Base-by-base conservation (phyloP, 768 basidiomycete genomes). In the Rhodosporidiobolus sp. region DNA sequence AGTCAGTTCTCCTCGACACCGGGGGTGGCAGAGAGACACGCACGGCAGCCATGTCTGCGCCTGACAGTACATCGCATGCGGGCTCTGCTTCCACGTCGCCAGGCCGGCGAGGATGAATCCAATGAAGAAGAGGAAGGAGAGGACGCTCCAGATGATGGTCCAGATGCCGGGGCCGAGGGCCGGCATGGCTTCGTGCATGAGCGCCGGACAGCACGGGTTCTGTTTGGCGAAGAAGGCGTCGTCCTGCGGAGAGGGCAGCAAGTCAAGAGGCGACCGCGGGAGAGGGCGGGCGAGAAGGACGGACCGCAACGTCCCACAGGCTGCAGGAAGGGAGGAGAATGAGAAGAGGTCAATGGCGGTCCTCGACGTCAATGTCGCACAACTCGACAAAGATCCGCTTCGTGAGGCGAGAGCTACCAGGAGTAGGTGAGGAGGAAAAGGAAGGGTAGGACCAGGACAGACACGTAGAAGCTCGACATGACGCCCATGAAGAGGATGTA, bases 401-500 rank as follows among this genome's bases (percentile, higher is more conserved):
- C n/a, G n/a, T n/a, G n/a, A n/a, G n/a, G n/a, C n/a, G n/a, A n/a
- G n/a, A n/a, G n/a, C n/a, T n/a, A n/a, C n/a, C n/a, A n/a, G n/a
- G n/a, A n/a, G n/a, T n/a, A n/a, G n/a, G n/a, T n/a, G n/a, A n/a
- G n/a, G 7, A 45, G 43, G 9, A 26, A 48, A 48, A 16, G 28
- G 17, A 30, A 34, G 32, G 30, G 14, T 55, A n/a, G 50, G 38
- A 30, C 34, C 5, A 17, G 4, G 7, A 68, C 65, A 30, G 28
- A 70, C 70, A 75, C 69, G 62, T 77, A 77, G 35, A 72, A 77
- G 2, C 53, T 59, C 2, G 26, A 45, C 75, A 76, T 76, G 28
- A 78, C 77, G 0, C 77, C 75, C 19, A 69, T 50, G 68, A 76
- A 78, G 10, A 78, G 65, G 49, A 78, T 58, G 59, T 70, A 78